A percentile compares a stretch with the other conserved stretches of the same genome.
phyloP scores from a whole-genome alignment of 805 yeast genomes.

The Yamadazyma endophytica region DNA sequence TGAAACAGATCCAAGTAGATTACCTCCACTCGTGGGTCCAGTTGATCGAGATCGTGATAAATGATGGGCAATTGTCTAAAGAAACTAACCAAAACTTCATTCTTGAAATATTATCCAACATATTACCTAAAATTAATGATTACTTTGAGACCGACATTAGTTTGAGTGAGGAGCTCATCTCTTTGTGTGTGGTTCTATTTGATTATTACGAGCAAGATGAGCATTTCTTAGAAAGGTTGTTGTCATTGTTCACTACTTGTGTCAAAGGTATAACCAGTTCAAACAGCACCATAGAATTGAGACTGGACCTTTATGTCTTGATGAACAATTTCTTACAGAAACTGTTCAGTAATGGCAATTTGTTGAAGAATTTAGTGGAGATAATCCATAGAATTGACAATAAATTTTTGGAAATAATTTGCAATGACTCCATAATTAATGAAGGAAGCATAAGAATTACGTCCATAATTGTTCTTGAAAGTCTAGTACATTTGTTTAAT shows the following conservation, averaged over 20 bases:
- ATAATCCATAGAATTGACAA: constrained; percentile 57
- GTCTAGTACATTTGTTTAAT: constrained; percentile 53
- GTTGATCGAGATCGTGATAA: constrained; percentile 66
- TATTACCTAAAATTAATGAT: constrained; percentile 72
- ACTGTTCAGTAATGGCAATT: constrained; percentile 35
- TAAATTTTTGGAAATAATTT: constrained; percentile 57
- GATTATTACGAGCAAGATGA: constrained; percentile 41
- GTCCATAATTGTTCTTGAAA: constrained; percentile 70
- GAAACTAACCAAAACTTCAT: constrained; percentile 49
- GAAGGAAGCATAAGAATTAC: constrained; percentile 75
- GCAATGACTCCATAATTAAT: constrained; percentile 75
- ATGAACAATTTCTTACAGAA: constrained; percentile 61
- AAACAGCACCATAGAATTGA: constrained; percentile 57
- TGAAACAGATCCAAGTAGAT: constrained; percentile 51
- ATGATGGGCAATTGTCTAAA: constrained; percentile 49
- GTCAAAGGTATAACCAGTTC: constrained; percentile 71
- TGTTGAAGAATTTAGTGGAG: constrained; percentile 46
- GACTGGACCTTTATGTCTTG: constrained; percentile 77
- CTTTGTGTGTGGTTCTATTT: constrained; percentile 67
- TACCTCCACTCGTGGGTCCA: constrained; percentile 82
- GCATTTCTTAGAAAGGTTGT: constrained; percentile 46
- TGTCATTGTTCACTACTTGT: constrained; percentile 69
- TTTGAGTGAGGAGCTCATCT: constrained; percentile 73
- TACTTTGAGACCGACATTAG: constrained; percentile 54
- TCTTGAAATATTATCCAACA: constrained; percentile 68